Base-by-base conservation (phyloP, 805 yeast species). In the Zygosaccharomyces rouxii region DNA sequence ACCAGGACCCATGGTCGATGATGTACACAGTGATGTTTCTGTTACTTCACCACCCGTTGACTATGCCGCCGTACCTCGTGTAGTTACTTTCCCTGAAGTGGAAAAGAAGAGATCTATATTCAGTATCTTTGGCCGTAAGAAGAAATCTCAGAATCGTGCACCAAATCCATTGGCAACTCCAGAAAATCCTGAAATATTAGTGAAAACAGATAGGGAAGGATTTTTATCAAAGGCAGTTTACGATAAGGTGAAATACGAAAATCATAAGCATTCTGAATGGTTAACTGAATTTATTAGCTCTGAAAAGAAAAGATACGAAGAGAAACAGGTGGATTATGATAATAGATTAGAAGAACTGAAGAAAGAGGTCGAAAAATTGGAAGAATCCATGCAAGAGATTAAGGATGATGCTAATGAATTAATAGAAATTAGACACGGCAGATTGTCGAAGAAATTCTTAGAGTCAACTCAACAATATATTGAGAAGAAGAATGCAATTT, bases 151-250 rank as follows among this genome's bases (percentile, higher is more conserved):
- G 2, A 35, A 22, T 2, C 42, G 39, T 13, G 46, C 28, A 7
- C 29, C 42, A 18, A 52, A 55, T 29, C 65, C 63, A 25, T 47
- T 55, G 11, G 68, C 69, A 2, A 55, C 66, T 13, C 66, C 67
- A 3, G 59, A 64, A 14, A 59, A 62, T 19, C 64, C 62, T 4
- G 70, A 66, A 50, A 30, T 46, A 18, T 49, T 66, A 4, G 62
- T 63, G 7, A 60, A 56, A 26, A 56, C 63, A 1, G 53, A 51
- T 9, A 53, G 57, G 7, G 54, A 56, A 35, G 63, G 65, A 7
- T 50, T 58, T 43, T 39, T 66, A 9, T 60, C 68, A 4, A 63
- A 61, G 46, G 60, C 63, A 1, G 54, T 66, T 4, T 59, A 60
- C 45, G 69, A 66, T 42, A 55, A 56, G 42, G 43, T 63, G 9